phyloP scores from a whole-genome alignment of 257 asterid species.

The Nicotiana undulata region DNA sequence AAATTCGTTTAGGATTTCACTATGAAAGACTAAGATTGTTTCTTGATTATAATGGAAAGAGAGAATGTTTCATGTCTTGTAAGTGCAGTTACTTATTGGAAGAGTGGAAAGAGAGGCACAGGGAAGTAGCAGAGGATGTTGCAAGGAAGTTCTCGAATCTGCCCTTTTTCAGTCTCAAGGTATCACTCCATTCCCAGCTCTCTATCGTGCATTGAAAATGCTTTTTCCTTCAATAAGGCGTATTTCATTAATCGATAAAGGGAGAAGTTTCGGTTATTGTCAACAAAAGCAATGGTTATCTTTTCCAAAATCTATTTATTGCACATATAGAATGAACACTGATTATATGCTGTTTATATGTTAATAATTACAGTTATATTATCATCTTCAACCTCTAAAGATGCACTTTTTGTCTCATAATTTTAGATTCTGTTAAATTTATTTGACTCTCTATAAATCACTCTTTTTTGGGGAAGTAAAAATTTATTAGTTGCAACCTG shows the following conservation, averaged over 20 bases:
- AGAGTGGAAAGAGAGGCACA: slow-evolving; percentile 71
- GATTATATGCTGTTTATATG: background rate
- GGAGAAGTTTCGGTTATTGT: background rate
- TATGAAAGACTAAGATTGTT: background rate
- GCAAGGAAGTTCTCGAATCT: slow-evolving; percentile 38
- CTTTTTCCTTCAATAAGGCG: background rate
- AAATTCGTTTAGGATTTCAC: background rate
- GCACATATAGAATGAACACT: background rate
- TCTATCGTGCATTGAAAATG: slow-evolving; percentile 4
- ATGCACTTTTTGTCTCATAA: background rate
- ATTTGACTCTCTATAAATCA: background rate
- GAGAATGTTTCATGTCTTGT: slow-evolving; percentile 14
- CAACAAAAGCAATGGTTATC: background rate
- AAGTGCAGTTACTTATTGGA: slow-evolving; percentile 66
- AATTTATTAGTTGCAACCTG: background rate
- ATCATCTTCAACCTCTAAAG: background rate
- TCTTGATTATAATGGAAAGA: background rate
- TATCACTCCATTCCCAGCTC: slow-evolving; percentile 19
- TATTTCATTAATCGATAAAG: background rate
- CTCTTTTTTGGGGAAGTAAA: background rate
- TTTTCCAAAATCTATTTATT: background rate
- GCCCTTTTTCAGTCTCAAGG: slow-evolving; percentile 54
- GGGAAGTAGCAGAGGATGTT: slow-evolving; percentile 28
- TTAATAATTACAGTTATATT: background rate
- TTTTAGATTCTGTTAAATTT: background rate